Conservation (phyloP, 108 stramenopile species). For the Cyclotella baltica region DNA sequence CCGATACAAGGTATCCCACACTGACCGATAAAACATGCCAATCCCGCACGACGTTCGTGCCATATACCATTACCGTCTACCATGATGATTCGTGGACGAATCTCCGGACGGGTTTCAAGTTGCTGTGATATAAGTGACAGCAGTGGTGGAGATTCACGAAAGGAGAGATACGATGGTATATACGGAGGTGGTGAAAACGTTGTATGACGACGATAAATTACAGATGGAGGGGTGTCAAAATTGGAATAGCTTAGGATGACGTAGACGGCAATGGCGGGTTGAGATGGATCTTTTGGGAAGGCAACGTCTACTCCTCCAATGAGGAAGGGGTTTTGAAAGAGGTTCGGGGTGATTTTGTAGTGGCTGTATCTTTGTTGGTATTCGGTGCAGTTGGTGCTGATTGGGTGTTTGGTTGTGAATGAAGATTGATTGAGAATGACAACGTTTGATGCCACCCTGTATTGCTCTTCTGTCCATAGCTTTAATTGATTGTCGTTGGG, state of each 20-base stretch:
- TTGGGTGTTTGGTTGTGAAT: neutral
- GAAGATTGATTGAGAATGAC: conserved; percentile 23
- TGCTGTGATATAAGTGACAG: conserved; percentile 58
- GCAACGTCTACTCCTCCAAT: conserved; percentile 79
- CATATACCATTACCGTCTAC: conserved; percentile 73
- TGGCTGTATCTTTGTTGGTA: neutral
- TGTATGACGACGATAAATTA: conserved; percentile 58
- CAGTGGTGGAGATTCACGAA: conserved; percentile 73
- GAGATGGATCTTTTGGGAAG: conserved; percentile 26
- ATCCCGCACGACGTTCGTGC: conserved; percentile 69
- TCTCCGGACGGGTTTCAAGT: conserved; percentile 36
- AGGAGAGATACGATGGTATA: conserved; percentile 68
- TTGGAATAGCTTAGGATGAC: conserved; percentile 57
- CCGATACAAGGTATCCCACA: conserved; percentile 73
- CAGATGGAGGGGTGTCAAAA: conserved; percentile 6
- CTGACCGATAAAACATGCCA: conserved; percentile 70
- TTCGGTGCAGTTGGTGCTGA: neutral
- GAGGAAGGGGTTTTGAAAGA: conserved; percentile 19
- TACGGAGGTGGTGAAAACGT: conserved; percentile 47
- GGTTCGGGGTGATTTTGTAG: neutral
- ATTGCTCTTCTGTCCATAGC: conserved; percentile 54
- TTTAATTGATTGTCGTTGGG: conserved; percentile 9
- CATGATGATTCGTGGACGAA: conserved; percentile 61
- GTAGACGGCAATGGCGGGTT: conserved; percentile 65
- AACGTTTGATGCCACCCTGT: conserved; percentile 46